A percentile compares a stretch with the other conserved stretches of the same genome.
These are phyloP conservation scores for Flaveria sonorensis DNA, from an alignment of 129 eudicot species.

Conservation along the genomic window DNA sequence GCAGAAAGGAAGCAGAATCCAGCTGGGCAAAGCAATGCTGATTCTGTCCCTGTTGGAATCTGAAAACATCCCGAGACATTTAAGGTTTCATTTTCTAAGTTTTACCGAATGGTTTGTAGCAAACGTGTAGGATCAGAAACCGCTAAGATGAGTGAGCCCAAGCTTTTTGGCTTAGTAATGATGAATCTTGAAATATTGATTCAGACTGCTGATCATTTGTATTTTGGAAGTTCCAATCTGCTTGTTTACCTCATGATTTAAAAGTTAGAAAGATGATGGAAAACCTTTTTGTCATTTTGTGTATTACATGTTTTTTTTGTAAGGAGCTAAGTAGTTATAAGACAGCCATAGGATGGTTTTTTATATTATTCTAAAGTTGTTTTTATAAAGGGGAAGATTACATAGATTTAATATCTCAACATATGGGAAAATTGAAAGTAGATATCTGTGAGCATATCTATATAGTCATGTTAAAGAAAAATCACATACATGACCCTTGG, in stretches of 20 bases:
- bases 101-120: constrained; percentile 13
- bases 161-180: constrained; percentile 19
- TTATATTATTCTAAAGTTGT: not conserved
- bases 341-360: not conserved
- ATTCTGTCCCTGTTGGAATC: constrained; percentile 39
- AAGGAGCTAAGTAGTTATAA: not conserved
- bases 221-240: constrained; percentile 13
- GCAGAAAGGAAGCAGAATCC: constrained; percentile 82
- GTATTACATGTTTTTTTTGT: not conserved
- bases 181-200: constrained; percentile 18
- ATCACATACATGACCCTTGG: no score
- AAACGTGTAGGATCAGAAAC: constrained; percentile 22
- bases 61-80: not conserved
- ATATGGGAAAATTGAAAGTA: no score
- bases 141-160: constrained; percentile 13
- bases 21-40: constrained; percentile 38
- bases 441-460: no score
- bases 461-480: no score
- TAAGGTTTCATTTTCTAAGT: constrained; percentile 25
- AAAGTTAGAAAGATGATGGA: not conserved
- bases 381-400: no score
- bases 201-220: constrained; percentile 9
- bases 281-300: not conserved
- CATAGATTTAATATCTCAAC: no score
- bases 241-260: constrained; percentile 6